A percentile compares a stretch with the other conserved stretches of the same genome.
phyloP scores from a whole-genome alignment of 495 filamentous ascomycete genomes.

The Annulohypoxylon bovei region DNA sequence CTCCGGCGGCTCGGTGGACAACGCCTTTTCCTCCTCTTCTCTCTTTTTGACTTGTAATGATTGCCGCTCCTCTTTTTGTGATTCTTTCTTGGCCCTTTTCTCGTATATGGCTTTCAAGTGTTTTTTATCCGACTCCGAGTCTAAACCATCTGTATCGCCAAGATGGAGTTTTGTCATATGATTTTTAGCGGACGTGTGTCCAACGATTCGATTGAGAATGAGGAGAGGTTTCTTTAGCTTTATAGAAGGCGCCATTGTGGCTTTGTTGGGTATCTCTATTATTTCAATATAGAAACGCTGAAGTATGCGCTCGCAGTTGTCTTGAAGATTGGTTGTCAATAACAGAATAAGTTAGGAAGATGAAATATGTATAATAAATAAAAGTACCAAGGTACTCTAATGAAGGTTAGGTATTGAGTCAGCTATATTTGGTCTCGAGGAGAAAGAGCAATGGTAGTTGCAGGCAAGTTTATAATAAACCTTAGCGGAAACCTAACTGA shows the following conservation, averaged over 20 bases:
- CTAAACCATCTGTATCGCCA: constrained; percentile 58
- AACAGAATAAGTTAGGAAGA: not conserved
- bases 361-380: not conserved
- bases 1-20: constrained; percentile 60
- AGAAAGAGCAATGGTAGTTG: constrained; percentile 11
- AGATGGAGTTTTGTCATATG: constrained; percentile 57
- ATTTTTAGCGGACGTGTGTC: constrained; percentile 56
- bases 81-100: constrained; percentile 60
- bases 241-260: constrained; percentile 50
- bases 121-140: constrained; percentile 60
- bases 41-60: constrained; percentile 60
- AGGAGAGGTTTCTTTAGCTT: constrained; percentile 55
- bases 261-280: not conserved
- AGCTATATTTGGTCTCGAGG: not conserved
- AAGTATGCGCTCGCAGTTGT: not conserved
- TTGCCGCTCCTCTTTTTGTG: constrained; percentile 62
- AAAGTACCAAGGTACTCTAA: not conserved
- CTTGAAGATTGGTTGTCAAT: not conserved
- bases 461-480: constrained; percentile 11
- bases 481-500: constrained; percentile 26
- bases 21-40: constrained; percentile 56
- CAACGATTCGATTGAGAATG: constrained; percentile 55
- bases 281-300: not conserved
- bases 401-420: not conserved
- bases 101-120: constrained; percentile 57